These are phyloP conservation scores for Apiotrichum akiyoshidainum DNA, from an alignment of 1,284 basidiomycete genomes.

Conservation along the genomic window DNA sequence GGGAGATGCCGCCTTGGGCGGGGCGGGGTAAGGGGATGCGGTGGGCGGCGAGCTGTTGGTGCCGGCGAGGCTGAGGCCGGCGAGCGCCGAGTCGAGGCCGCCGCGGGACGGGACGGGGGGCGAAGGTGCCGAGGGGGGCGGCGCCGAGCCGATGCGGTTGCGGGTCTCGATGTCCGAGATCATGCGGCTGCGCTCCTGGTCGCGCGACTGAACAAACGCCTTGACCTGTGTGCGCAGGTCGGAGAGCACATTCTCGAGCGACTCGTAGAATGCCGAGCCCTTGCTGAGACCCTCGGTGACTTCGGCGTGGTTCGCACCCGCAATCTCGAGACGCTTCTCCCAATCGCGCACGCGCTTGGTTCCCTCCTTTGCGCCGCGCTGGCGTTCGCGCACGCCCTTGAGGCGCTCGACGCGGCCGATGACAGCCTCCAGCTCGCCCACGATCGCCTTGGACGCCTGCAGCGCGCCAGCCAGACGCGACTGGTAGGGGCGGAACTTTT, in stretches of 20 bases:
- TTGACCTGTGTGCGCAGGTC: constrained; percentile 63
- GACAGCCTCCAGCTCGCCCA: constrained; percentile 67
- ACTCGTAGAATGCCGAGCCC: constrained; percentile 81
- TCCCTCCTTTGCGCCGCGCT: constrained; percentile 68
- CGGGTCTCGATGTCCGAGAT: constrained; percentile 67
- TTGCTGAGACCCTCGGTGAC: constrained; percentile 80
- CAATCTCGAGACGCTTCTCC: constrained; percentile 66
- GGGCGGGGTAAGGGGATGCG: constrained; percentile 26
- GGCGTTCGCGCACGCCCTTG: constrained; percentile 68
- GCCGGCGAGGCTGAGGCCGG: constrained; percentile 24
- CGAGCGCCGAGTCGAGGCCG: constrained; percentile 36
- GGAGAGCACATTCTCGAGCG: constrained; percentile 66
- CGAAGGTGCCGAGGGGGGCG: constrained; percentile 14
- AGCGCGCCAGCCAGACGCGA: constrained; percentile 71
- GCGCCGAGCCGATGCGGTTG: constrained; percentile 23
- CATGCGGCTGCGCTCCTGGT: constrained; percentile 67
- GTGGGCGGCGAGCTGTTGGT: constrained; percentile 21
- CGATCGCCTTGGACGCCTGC: constrained; percentile 66
- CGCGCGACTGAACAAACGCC: constrained; percentile 63
- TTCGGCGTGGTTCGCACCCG: constrained; percentile 80
- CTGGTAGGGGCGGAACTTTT: constrained; percentile 92
- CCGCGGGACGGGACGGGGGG: constrained; percentile 22
- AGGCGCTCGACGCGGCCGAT: constrained; percentile 70
- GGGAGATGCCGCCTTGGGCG: constrained; percentile 15
- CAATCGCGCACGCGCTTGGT: constrained; percentile 70